These are phyloP conservation scores for Rubia occidens DNA, from an alignment of 305 asterid genomes.

Conservation along the genomic window DNA sequence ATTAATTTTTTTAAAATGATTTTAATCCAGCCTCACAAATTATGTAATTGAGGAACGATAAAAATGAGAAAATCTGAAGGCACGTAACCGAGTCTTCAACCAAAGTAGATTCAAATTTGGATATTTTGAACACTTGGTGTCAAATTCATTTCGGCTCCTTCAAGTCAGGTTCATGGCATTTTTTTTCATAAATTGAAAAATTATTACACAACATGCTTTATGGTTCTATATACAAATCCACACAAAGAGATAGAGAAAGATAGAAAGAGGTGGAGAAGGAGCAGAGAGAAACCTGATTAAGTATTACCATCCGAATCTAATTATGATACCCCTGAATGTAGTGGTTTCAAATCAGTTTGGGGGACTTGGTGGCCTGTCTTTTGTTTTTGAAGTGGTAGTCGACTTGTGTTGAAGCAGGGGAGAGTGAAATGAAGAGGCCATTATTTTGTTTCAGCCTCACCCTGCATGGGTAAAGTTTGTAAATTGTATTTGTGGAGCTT, in stretches of 20 bases:
- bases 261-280: conserved; percentile 20
- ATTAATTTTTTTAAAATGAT: no score
- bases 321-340: no score
- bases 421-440: neutral
- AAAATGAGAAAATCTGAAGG: neutral
- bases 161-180: neutral
- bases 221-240: neutral
- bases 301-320: no score
- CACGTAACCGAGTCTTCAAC: neutral
- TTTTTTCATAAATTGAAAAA: neutral
- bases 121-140: neutral
- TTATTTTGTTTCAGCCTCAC: neutral
- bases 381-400: neutral
- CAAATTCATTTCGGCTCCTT: neutral
- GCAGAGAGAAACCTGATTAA: conserved; percentile 68
- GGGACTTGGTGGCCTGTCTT: no score
- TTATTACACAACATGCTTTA: neutral
- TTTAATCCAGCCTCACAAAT: no score
- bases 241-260: neutral
- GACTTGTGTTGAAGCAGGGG: neutral
- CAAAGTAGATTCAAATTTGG: neutral
- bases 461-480: neutral
- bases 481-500: neutral
- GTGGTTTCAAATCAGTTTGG: no score
- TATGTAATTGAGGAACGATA: neutral